Conservation (phyloP, 306 rosid species). For the Lathyrus oleraceus region DNA sequence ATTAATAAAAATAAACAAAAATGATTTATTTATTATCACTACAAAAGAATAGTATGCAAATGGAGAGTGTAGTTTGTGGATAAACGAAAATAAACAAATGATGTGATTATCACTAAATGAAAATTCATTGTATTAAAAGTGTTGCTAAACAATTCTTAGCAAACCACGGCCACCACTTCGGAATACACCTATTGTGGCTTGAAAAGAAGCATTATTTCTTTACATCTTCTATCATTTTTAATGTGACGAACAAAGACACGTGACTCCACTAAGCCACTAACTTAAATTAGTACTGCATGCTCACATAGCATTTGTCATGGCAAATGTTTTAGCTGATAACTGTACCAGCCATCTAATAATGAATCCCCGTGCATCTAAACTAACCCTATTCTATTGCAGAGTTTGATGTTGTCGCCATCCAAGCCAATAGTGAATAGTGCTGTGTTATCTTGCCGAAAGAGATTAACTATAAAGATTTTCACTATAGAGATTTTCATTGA, state of each 20-base stretch:
- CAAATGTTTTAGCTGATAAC: neutral
- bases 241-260: conserved; percentile 1
- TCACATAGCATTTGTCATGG: neutral
- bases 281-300: neutral
- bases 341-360: neutral
- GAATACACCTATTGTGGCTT: neutral
- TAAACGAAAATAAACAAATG: neutral
- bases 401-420: conserved; percentile 11
- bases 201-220: conserved; percentile 8
- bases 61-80: neutral
- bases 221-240: neutral
- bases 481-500: conserved; percentile 44
- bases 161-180: neutral
- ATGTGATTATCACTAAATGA: neutral
- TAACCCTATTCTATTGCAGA: conserved; percentile 2
- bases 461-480: conserved; percentile 40
- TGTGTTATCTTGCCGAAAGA: conserved; percentile 18
- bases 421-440: conserved; percentile 14
- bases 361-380: neutral
- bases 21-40: neutral
- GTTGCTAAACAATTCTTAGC: neutral
- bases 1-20: neutral
- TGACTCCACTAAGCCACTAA: neutral
- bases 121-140: neutral
- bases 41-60: neutral